Conservation (phyloP, 1,284 basidiomycete genomes). For the Polyporus tsugae region DNA sequence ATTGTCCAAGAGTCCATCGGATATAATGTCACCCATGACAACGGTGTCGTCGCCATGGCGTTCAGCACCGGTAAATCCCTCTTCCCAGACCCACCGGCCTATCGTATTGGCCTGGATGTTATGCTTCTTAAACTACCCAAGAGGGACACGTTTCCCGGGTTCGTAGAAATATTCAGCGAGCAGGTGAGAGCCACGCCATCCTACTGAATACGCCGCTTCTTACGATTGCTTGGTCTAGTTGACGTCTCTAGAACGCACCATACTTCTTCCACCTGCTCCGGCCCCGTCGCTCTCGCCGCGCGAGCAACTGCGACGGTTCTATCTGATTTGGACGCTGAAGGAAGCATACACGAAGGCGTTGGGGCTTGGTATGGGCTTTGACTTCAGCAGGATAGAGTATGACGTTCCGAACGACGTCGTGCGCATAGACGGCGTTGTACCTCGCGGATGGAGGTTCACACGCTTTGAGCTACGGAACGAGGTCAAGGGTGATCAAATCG, state of each 20-base stretch:
- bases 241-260: conserved; percentile 57
- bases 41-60: conserved; percentile 72
- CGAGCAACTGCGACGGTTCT: conserved; percentile 65
- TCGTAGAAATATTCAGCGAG: conserved; percentile 70
- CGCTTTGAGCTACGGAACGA: conserved; percentile 57
- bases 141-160: conserved; percentile 60
- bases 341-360: conserved; percentile 89
- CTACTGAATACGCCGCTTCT: neutral
- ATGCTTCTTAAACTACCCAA: conserved; percentile 76
- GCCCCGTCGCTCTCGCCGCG: conserved; percentile 43
- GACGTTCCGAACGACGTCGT: conserved; percentile 59
- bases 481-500: conserved; percentile 42
- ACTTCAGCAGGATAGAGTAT: conserved; percentile 78
- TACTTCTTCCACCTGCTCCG: conserved; percentile 46
- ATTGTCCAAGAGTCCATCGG: conserved; percentile 62
- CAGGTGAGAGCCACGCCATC: conserved; percentile 54
- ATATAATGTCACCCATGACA: conserved; percentile 85
- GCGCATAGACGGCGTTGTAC: conserved; percentile 62
- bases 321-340: conserved; percentile 87
- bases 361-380: conserved; percentile 82
- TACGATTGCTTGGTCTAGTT: conserved; percentile 50
- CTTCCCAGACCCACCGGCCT: conserved; percentile 58
- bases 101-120: conserved; percentile 76
- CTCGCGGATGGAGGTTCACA: conserved; percentile 71
- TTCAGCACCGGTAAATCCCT: conserved; percentile 58